Percentiles rank a stretch among this genome's conserved stretches.
Evolutionary conservation across 257 asterid genomes (phyloP).

Genomic region (Rauvolfia tetraphylla): DNA sequence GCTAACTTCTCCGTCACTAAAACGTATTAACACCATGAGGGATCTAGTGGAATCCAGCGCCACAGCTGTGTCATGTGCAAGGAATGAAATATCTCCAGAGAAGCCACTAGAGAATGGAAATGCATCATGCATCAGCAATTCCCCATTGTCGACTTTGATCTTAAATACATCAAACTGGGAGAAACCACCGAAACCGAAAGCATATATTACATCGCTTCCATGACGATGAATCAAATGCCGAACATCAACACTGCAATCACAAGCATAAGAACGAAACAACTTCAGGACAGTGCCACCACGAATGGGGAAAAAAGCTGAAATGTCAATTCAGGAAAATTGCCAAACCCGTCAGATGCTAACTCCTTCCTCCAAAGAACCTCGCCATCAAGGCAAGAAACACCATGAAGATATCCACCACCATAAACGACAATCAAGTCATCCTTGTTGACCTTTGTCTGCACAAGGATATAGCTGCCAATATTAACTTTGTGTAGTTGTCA

Average conservation of each 20-base stretch:
- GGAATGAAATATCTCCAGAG: slow-evolving; percentile 77
- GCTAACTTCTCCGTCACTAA: slow-evolving; percentile 64
- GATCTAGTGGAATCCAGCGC: slow-evolving; percentile 74
- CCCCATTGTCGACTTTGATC: slow-evolving; percentile 65
- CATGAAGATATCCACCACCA: slow-evolving; percentile 77
- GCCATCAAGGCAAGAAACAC: slow-evolving; percentile 82
- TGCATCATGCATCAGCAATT: slow-evolving; percentile 53
- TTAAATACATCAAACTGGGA: slow-evolving; percentile 57
- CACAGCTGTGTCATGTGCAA: slow-evolving; percentile 57
- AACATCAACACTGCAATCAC: slow-evolving; percentile 62
- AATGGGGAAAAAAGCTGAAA: slow-evolving; percentile 1
- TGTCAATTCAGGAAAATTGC: slow-evolving; percentile 6
- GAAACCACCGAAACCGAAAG: slow-evolving; percentile 58
- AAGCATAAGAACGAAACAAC: not conserved
- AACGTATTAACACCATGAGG: slow-evolving; percentile 47
- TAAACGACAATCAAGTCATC: slow-evolving; percentile 62
- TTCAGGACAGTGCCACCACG: not conserved
- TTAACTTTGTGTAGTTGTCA: slow-evolving; percentile 1
- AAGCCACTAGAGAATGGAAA: slow-evolving; percentile 53
- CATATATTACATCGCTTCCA: slow-evolving; percentile 55
- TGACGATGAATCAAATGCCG: slow-evolving; percentile 61
- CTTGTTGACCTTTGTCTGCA: slow-evolving; percentile 67
- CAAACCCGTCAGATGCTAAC: slow-evolving; percentile 72
- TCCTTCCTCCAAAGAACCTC: slow-evolving; percentile 87
- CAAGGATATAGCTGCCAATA: slow-evolving; percentile 24